phyloP scores from a whole-genome alignment of 2,329 filamentous ascomycete species.

The Fusarium abutilonis region DNA sequence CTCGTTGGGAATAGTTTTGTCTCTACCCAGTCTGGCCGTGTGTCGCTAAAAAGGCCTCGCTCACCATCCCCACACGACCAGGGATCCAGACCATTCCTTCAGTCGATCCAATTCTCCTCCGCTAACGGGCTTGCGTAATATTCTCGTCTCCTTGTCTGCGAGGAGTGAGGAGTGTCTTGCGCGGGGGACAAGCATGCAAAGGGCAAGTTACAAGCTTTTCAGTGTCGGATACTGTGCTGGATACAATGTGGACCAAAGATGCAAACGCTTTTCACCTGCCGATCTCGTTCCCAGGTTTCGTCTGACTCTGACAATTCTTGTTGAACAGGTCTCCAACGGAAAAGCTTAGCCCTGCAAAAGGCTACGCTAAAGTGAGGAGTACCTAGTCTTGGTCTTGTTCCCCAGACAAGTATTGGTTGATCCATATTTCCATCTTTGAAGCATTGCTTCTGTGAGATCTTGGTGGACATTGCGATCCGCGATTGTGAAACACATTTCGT shows the following conservation, averaged over 20 bases:
- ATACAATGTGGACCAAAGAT: not conserved
- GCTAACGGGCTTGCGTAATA: constrained; percentile 42
- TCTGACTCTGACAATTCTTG: constrained; percentile 11
- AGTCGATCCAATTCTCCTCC: constrained; percentile 20
- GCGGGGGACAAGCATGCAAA: constrained; percentile 6
- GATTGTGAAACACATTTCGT: constrained; percentile 32
- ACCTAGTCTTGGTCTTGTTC: constrained; percentile 5
- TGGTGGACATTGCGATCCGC: constrained; percentile 32
- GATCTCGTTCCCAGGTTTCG: constrained; percentile 31
- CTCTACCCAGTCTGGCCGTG: not conserved
- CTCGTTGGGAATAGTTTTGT: constrained; percentile 33
- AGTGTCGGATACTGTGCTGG: constrained; percentile 15
- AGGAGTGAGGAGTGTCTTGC: constrained; percentile 5
- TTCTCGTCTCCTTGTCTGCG: constrained; percentile 6
- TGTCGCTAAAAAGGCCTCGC: constrained; percentile 26
- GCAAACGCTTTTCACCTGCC: constrained; percentile 13
- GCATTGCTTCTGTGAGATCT: constrained; percentile 13
- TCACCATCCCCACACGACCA: constrained; percentile 24
- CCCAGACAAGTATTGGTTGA: constrained; percentile 24
- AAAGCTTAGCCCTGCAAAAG: constrained; percentile 30
- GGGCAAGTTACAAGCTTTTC: constrained; percentile 4
- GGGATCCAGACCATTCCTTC: constrained; percentile 41
- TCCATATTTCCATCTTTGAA: constrained; percentile 21
- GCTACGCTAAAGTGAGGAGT: constrained; percentile 12
- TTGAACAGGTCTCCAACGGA: constrained; percentile 6